Evolutionary conservation across 305 asterid species (phyloP), one percentile per base, ranked within the genome.

Genomic region (Fraxinus greggii): DNA sequence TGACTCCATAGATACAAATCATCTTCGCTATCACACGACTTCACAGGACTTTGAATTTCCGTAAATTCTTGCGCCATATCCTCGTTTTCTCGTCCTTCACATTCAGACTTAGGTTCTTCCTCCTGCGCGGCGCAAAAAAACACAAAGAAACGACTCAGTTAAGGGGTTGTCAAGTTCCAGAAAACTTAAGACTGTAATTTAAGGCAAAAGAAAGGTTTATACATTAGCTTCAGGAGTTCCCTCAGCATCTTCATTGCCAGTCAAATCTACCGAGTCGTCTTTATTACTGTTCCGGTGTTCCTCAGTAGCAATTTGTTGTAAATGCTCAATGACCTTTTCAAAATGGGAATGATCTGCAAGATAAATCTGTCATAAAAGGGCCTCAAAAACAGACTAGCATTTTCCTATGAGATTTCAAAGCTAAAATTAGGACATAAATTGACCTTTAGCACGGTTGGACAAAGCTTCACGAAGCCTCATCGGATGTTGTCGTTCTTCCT

Each of bases 401-500:
- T 40, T 77, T 67, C 83, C 0, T 24, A 5, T n/a, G 48, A 21
- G 24, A 63, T 63, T 28, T 61, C 70, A 8, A 2, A n/a, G 24
- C 42, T 17, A n/a, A 15, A 73, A 21, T 13, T 17, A 61, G 75
- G 65, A 73, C 19, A 79, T n/a, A 80, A 48, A 74, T 29, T 76
- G 79, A 90, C 99, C 97, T 88, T 83, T 91, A 29, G 93, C 17
- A 38, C 95, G 98, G 86, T 79, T 95, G 32, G 95, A 86, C 75
- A 92, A 86, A 82, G 97, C 96, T 72, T 95, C 98, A 81, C 83
- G 91, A 81, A 95, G 94, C 92, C 90, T 86, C 80, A 89, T 61
- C 0, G 97, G 98, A 76, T 94, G 88, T 84, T 90, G 89, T 67
- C 88, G 86, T 90, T 95, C 98, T 90, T 95, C 98, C 84, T 92